A percentile compares a stretch with the other conserved stretches of the same genome.
Evolutionary conservation across 768 basidiomycete genomes (phyloP).

Genomic region (Suillus plorans): DNA sequence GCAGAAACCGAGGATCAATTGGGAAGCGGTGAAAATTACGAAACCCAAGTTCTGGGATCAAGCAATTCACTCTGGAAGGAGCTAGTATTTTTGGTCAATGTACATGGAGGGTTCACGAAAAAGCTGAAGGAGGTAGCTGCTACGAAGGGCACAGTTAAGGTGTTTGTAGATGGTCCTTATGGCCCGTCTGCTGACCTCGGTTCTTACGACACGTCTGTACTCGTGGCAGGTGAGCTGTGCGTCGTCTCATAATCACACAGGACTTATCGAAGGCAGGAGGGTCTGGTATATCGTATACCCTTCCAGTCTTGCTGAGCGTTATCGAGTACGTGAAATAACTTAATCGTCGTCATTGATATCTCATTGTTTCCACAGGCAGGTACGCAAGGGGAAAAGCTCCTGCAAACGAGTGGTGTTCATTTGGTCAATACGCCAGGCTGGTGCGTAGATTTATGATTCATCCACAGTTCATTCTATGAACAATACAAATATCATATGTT

Average conservation of each 20-base stretch:
- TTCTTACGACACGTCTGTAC: slow-evolving; percentile 44
- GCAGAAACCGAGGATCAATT: too few species aligned
- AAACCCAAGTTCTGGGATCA: not conserved
- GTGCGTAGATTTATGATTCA: slow-evolving; percentile 25
- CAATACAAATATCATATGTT: not conserved
- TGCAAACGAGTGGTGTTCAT: slow-evolving; percentile 47
- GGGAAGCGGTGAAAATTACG: too few species aligned
- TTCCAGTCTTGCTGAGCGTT: slow-evolving; percentile 43
- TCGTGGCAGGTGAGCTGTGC: slow-evolving; percentile 44
- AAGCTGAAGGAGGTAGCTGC: slow-evolving; percentile 38
- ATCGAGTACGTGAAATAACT: slow-evolving; percentile 35
- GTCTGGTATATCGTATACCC: slow-evolving; percentile 47
- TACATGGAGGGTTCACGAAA: slow-evolving; percentile 59
- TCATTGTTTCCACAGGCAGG: slow-evolving; percentile 13
- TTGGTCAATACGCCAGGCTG: slow-evolving; percentile 48
- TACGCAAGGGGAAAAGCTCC: slow-evolving; percentile 14
- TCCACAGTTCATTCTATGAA: slow-evolving; percentile 1
- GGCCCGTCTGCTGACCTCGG: slow-evolving; percentile 41
- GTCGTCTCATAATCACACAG: not conserved
- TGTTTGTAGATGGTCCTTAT: slow-evolving; percentile 63
- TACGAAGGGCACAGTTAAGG: slow-evolving; percentile 34
- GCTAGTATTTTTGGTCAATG: slow-evolving; percentile 60
- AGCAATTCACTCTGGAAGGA: slow-evolving; percentile 32
- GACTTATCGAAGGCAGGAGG: slow-evolving; percentile 35
- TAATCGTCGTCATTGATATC: not conserved